Base-by-base conservation (phyloP, 139 green algal species). In the Ettlia oleoabundans region DNA sequence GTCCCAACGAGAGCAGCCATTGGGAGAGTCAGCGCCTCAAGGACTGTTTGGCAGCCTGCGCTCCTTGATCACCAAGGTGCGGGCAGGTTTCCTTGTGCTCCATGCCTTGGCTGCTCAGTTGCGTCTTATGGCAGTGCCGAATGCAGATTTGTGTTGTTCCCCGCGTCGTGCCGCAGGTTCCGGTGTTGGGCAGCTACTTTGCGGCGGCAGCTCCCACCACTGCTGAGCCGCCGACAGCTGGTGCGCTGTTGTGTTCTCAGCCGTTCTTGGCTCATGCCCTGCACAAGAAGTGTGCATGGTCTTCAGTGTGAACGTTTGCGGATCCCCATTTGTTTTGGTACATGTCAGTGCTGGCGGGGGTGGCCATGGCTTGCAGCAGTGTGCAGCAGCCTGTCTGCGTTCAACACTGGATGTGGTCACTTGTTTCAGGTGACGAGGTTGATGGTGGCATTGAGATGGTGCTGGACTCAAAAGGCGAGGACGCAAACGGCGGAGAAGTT, bases 131-230 rank as follows among this genome's bases (percentile, higher is more conserved):
- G 13, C 24, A 5, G 22, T 38, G 3, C 3, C 13, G 13, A 58
- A 9, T 33, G 19, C 21, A 28, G 18, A 2, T 28, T 1, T 1
- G 32, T 35, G 7, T 18, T 4, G 24, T 4, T 6, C 9, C 28
- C 26, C 32, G 33, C 2, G 3, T 51, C 13, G 2, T n/a, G 3
- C 22, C 40, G 78, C 78, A 83, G 78, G 78, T 83, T 13, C 78
- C 78, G 18, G 51, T 75, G 26, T 35, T 83, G 26, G 78, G 78
- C 9, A 58, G 35, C 78, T 83, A 83, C 47, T 77, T 83, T 35
- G 55, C 53, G 40, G 28, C 32, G 32, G 35, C 53, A 9, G 32
- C 47, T 8, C 40, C 32, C 26, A 62, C 18, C 42, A n/a, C n/a
- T n/a, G n/a, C 22, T n/a, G 26, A 43, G 70, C 70, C 3, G 43